Percentiles rank a stretch among this genome's conserved stretches.
These are phyloP conservation scores for Pulveroboletus sp. DNA, from an alignment of 768 basidiomycete species.

Conservation along the genomic window DNA sequence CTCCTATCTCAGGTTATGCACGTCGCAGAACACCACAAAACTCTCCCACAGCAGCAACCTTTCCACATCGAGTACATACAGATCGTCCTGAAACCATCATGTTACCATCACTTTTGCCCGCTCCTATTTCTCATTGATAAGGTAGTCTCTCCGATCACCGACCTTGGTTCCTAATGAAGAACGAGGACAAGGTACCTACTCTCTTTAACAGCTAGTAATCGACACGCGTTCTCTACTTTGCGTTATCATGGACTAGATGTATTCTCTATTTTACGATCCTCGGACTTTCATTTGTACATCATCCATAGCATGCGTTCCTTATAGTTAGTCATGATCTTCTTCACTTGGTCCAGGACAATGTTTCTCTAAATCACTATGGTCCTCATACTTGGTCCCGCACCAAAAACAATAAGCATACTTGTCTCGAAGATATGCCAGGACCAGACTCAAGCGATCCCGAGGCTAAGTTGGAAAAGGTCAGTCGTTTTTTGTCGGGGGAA, in stretches of 20 bases:
- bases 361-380: constrained; percentile 52
- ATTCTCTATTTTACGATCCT: constrained; percentile 14
- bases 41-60: constrained; percentile 68
- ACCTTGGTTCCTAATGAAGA: neutral
- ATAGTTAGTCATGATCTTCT: constrained; percentile 69
- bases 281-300: constrained; percentile 32
- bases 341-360: constrained; percentile 77
- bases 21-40: constrained; percentile 76
- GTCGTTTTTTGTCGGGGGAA: neutral
- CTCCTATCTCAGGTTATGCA: constrained; percentile 77
- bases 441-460: constrained; percentile 61
- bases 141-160: neutral
- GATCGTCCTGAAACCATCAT: constrained; percentile 31
- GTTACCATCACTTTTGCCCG: constrained; percentile 60
- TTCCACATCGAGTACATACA: constrained; percentile 38
- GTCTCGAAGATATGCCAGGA: constrained; percentile 71
- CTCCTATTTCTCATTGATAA: constrained; percentile 23
- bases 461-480: constrained; percentile 46
- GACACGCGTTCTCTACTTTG: constrained; percentile 17
- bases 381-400: constrained; percentile 78
- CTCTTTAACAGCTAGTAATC: neutral
- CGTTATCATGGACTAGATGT: constrained; percentile 18
- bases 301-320: constrained; percentile 24
- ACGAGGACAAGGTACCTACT: neutral
- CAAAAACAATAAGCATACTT: constrained; percentile 82